Evolutionary conservation across 2,329 filamentous ascomycete species (phyloP).

Genomic region (Colletotrichum sojae): DNA sequence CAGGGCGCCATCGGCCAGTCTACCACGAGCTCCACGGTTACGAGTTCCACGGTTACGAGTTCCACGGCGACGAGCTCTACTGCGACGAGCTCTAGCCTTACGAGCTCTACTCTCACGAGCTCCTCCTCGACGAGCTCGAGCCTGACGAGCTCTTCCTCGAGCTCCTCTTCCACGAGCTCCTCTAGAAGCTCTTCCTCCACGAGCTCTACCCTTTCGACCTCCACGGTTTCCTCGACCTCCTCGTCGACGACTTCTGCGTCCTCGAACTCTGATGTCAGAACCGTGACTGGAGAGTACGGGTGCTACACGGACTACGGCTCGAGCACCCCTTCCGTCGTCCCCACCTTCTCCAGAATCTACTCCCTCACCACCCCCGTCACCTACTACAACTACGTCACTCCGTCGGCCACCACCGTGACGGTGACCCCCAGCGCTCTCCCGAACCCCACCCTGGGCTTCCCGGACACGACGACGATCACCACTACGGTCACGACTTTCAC

Average conservation of each 20-base stretch:
- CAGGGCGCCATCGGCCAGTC: neutral
- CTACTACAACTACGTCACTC: constrained; percentile 24
- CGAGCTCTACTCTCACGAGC: no score
- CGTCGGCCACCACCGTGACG: constrained; percentile 24
- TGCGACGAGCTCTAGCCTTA: no score
- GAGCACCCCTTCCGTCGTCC: neutral
- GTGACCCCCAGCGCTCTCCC: constrained; percentile 1
- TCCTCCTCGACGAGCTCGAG: no score
- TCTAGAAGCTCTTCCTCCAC: no score
- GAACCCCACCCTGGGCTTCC: neutral
- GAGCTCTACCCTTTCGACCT: no score
- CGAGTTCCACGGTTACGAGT: no score
- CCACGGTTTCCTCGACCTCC: no score
- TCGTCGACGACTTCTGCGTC: neutral
- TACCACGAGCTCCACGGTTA: neutral
- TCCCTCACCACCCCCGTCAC: constrained; percentile 30
- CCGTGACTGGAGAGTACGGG: constrained; percentile 27
- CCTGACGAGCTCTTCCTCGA: no score
- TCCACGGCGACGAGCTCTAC: no score
- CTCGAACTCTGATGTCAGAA: neutral
- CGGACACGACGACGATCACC: neutral
- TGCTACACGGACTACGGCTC: constrained; percentile 34
- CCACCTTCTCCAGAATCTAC: constrained; percentile 31
- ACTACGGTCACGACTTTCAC: neutral
- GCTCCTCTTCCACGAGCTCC: no score